Conservation (phyloP, 2,329 filamentous ascomycete genomes). For the Arthroderma sp. region DNA sequence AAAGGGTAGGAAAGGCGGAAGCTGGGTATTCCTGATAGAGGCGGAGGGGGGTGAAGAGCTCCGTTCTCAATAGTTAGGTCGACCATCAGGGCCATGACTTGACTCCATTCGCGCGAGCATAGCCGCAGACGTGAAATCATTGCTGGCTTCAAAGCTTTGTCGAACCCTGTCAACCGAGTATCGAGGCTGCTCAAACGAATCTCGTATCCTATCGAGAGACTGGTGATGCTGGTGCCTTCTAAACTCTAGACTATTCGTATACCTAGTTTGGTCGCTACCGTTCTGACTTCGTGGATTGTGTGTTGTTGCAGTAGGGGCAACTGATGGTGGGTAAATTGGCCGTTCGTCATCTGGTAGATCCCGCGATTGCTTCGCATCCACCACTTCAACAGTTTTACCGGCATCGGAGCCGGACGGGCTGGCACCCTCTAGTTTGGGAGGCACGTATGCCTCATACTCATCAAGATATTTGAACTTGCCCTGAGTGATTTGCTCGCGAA, state of each 20-base stretch:
- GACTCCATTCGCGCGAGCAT: conserved; percentile 54
- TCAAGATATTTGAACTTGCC: conserved; percentile 70
- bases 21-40: no score
- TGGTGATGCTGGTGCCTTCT: conserved; percentile 37
- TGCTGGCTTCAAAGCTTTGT: conserved; percentile 72
- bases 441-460: conserved; percentile 38
- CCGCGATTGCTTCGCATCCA: conserved; percentile 44
- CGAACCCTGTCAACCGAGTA: conserved; percentile 76
- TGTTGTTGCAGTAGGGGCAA: conserved; percentile 61
- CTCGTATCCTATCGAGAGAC: conserved; percentile 56
- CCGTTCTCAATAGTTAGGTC: conserved; percentile 9
- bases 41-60: no score
- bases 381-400: conserved; percentile 38
- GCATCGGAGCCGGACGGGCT: conserved; percentile 28
- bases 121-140: conserved; percentile 83
- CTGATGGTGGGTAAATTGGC: conserved; percentile 86
- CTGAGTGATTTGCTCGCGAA: conserved; percentile 77
- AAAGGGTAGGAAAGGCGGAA: no score
- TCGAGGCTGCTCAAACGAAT: conserved; percentile 78
- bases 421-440: conserved; percentile 28
- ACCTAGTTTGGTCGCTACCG: conserved; percentile 87
- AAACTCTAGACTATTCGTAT: conserved; percentile 45
- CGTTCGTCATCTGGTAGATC: conserved; percentile 75
- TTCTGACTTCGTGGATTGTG: conserved; percentile 77
- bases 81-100: conserved; percentile 40